Percentiles rank a stretch among this genome's conserved stretches.
phyloP scores from a whole-genome alignment of 108 stramenopile species.

The Mayamaea pseudoterrestris region DNA sequence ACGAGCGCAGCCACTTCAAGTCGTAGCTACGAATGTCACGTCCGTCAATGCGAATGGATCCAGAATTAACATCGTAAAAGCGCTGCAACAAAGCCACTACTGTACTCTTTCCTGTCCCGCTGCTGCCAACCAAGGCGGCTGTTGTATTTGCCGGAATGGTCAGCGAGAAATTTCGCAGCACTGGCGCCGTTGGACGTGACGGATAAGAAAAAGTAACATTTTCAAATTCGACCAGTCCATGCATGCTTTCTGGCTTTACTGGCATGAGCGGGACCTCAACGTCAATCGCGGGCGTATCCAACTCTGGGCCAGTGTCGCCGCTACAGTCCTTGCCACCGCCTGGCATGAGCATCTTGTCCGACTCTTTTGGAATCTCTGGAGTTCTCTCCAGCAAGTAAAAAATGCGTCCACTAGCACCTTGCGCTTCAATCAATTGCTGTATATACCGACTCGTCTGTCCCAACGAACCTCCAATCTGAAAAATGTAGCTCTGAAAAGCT shows the following conservation, averaged over 20 bases:
- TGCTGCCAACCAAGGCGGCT: constrained; percentile 64
- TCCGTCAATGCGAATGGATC: constrained; percentile 63
- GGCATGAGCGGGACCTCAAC: neutral
- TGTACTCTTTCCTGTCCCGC: constrained; percentile 74
- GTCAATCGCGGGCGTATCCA: neutral
- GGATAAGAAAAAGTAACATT: constrained; percentile 83
- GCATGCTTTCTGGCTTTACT: constrained; percentile 9
- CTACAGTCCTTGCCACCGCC: neutral
- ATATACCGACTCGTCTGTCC: constrained; percentile 22
- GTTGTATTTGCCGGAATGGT: constrained; percentile 31
- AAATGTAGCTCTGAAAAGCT: constrained; percentile 62
- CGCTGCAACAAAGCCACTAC: constrained; percentile 63
- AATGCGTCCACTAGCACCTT: constrained; percentile 48
- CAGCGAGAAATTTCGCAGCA: constrained; percentile 38
- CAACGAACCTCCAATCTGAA: constrained; percentile 43
- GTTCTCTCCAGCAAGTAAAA: constrained; percentile 53
- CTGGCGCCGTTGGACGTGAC: constrained; percentile 41
- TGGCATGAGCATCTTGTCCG: neutral
- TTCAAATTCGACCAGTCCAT: constrained; percentile 34
- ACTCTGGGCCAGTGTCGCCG: too few species aligned
- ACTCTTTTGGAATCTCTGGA: constrained; percentile 30
- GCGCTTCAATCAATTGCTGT: constrained; percentile 35
- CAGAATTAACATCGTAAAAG: constrained; percentile 63
- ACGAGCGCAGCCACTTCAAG: constrained; percentile 41
- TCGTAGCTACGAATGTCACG: constrained; percentile 47